phyloP scores from a whole-genome alignment of 2,329 filamentous ascomycete species.

The Cyphellophora europaea region DNA sequence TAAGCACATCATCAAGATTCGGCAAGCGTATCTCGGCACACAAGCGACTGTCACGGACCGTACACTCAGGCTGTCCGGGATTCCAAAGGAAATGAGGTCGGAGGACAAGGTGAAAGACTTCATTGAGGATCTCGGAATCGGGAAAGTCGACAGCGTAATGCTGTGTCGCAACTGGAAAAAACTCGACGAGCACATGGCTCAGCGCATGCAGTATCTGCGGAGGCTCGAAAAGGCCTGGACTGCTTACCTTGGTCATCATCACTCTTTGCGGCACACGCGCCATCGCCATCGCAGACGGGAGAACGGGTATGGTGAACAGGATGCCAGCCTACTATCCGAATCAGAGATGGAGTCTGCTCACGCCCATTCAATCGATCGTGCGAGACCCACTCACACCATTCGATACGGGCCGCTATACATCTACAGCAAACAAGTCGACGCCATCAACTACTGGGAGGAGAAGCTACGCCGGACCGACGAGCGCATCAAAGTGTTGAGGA shows the following conservation, averaged over 20 bases:
- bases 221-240: conserved; percentile 79
- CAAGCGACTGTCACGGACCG: conserved; percentile 94
- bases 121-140: conserved; percentile 79
- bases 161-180: conserved; percentile 80
- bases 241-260: conserved; percentile 50
- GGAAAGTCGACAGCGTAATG: conserved; percentile 78
- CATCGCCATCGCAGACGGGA: conserved; percentile 26
- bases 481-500: conserved; percentile 59
- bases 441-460: conserved; percentile 90
- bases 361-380: conserved; percentile 34
- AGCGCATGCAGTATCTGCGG: conserved; percentile 56
- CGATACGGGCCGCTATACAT: conserved; percentile 71
- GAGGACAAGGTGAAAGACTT: conserved; percentile 78
- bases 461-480: conserved; percentile 71
- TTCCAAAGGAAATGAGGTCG: conserved; percentile 67
- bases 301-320: conserved; percentile 46
- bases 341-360: conserved; percentile 28
- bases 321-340: conserved; percentile 48
- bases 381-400: conserved; percentile 60
- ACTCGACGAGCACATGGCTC: conserved; percentile 63
- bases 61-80: conserved; percentile 83
- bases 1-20: conserved; percentile 69
- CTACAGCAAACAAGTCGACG: conserved; percentile 66
- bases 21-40: conserved; percentile 84
- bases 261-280: conserved; percentile 41